Evolutionary conservation across 2,329 filamentous ascomycete species (phyloP), one percentile per base, ranked within the genome.

Genomic region (Neodidymelliopsis sp.): DNA sequence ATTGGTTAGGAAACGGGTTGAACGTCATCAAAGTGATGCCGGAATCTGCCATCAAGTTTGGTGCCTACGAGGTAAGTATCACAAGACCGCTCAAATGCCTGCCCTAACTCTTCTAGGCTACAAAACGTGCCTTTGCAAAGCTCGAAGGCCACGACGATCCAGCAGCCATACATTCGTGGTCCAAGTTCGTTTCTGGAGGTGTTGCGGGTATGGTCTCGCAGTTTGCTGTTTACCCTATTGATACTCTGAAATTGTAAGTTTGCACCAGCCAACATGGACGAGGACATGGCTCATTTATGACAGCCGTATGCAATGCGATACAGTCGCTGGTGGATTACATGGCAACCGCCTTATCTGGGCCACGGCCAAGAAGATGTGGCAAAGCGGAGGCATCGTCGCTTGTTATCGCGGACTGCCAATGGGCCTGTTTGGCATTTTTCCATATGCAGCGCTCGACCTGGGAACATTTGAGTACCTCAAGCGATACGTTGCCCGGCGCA

Each of bases 11-110:
- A 27, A 99, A 99, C 67, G 94, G 94, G 3, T 79, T 99, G 61
- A 99, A 99, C 63, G 91, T 99, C 2, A 74, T 97, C 66, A 99
- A 99, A 74, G 94, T 99, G 53, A 96, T 97, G 91, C 94, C 94
- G 0, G 94, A 99, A 76, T 97, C 93, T 20, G 93, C 94, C 19
- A 96, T 99, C 70, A 96, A 97, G 74, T 99, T 99, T 71, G 94
- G 94, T 52, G 93, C 92, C 15, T 99, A 97, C 69, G 94, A 99
- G 77, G 84, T 83, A 71, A 63, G 74, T 54, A 44, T 39, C 15
- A 4, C 28, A 15, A 47, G 30, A 25, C 33, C 9, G 7, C 19
- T 16, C 13, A 12, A 4, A 11, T 13, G 7, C 35, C 27, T 20
- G 25, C 18, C 18, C 58, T 64, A 53, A 66, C 42, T 12, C 15